A percentile compares a stretch with the other conserved stretches of the same genome.
These are phyloP conservation scores for Rutstroemia sp. DNA, from an alignment of 2,329 filamentous ascomycete species.

Conservation along the genomic window DNA sequence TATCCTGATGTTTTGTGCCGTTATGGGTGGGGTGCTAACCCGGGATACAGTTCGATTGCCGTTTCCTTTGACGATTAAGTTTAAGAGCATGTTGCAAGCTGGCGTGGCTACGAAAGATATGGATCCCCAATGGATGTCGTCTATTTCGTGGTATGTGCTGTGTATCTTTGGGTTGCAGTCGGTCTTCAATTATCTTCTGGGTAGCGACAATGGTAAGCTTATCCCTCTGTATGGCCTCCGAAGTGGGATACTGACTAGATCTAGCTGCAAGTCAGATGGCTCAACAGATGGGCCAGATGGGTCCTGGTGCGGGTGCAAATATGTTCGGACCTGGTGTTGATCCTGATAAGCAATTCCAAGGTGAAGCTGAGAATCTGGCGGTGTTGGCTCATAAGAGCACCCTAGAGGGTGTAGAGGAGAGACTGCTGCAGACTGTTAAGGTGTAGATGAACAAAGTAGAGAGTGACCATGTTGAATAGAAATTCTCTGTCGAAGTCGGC, in stretches of 20 bases:
- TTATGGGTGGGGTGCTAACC: neutral
- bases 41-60: slow-evolving; percentile 72
- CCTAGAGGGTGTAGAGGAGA: slow-evolving; percentile 78
- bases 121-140: slow-evolving; percentile 97
- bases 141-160: slow-evolving; percentile 97
- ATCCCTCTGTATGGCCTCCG: neutral
- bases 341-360: slow-evolving; percentile 89
- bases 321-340: slow-evolving; percentile 92
- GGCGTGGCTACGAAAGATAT: slow-evolving; percentile 93
- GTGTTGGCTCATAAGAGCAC: slow-evolving; percentile 93
- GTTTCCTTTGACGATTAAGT: slow-evolving; percentile 95
- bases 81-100: slow-evolving; percentile 98
- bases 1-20: neutral
- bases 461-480: neutral
- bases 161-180: slow-evolving; percentile 95
- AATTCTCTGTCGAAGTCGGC: neutral
- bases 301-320: slow-evolving; percentile 52
- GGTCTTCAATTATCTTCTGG: slow-evolving; percentile 94
- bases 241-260: slow-evolving; percentile 6
- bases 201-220: slow-evolving; percentile 82
- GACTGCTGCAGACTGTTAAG: slow-evolving; percentile 53
- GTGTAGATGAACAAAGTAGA: slow-evolving; percentile 7
- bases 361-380: slow-evolving; percentile 89
- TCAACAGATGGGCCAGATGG: slow-evolving; percentile 74
- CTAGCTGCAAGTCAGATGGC: slow-evolving; percentile 85